A percentile compares a stretch with the other conserved stretches of the same genome.
Conservation (phyloP, 768 basidiomycete genomes). For the Termitomyces eurrhizus region DNA sequence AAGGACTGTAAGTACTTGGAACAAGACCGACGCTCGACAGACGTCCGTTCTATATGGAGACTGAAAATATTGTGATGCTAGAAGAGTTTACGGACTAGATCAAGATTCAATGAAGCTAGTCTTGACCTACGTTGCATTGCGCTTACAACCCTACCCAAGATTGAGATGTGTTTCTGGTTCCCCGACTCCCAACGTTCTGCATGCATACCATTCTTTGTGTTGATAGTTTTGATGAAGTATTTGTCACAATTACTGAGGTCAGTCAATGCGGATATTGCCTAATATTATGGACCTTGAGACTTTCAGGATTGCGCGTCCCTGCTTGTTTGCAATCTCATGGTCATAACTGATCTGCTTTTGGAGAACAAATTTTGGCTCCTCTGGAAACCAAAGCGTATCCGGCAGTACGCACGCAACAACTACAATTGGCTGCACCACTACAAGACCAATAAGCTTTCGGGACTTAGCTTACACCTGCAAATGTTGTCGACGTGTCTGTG, state of each 20-base stretch:
- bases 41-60: not conserved
- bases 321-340: not conserved
- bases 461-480: not conserved
- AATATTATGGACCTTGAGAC: too few relatives aligned
- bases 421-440: not conserved
- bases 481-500: not conserved
- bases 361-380: not conserved
- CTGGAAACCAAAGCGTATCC: not conserved
- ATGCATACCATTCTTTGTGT: not conserved
- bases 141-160: too few relatives aligned
- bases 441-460: not conserved
- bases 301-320: not conserved
- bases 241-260: not conserved
- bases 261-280: not conserved
- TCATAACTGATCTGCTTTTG: not conserved
- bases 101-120: not conserved
- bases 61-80: not conserved
- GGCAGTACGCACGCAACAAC: not conserved
- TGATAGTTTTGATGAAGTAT: not conserved
- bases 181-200: not conserved
- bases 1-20: not conserved
- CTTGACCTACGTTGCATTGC: not conserved
- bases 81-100: not conserved
- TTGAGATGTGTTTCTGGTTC: too few relatives aligned
- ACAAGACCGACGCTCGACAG: not conserved